phyloP scores from a whole-genome alignment of 2,329 filamentous ascomycete genomes.

The Cordyceps cateniannulata region DNA sequence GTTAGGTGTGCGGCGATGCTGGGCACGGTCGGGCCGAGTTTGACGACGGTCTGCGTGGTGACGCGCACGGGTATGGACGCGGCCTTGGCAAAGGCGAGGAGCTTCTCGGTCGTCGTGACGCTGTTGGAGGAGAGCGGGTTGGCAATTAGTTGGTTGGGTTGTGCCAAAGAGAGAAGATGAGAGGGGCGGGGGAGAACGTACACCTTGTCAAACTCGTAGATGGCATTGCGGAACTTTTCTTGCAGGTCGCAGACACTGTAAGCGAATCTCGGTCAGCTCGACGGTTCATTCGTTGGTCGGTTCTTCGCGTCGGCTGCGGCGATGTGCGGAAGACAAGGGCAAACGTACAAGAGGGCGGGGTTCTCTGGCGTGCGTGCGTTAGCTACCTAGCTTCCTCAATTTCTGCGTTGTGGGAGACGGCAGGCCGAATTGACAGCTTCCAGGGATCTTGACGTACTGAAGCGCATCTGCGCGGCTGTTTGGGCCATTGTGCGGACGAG shows the following conservation, averaged over 20 bases:
- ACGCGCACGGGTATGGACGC: slow-evolving; percentile 73
- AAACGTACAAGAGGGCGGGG: slow-evolving; percentile 43
- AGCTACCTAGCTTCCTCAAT: neutral
- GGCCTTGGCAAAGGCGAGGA: slow-evolving; percentile 57
- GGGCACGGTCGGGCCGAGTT: slow-evolving; percentile 72
- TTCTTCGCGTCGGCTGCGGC: neutral
- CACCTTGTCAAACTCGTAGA: slow-evolving; percentile 81
- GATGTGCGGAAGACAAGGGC: too few relatives aligned
- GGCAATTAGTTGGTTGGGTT: too few relatives aligned
- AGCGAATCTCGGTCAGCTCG: neutral
- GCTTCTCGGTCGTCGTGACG: slow-evolving; percentile 60
- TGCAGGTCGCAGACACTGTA: slow-evolving; percentile 86
- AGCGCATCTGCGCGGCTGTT: slow-evolving; percentile 22
- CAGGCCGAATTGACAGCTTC: neutral
- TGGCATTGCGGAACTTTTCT: slow-evolving; percentile 80
- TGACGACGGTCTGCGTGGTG: slow-evolving; percentile 76
- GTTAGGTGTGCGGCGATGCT: slow-evolving; percentile 56
- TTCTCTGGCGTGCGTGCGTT: slow-evolving; percentile 30
- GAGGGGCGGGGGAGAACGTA: slow-evolving; percentile 29
- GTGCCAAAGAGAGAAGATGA: too few relatives aligned
- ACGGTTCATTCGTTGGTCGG: too few relatives aligned
- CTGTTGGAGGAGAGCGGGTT: slow-evolving; percentile 29
- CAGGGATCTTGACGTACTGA: slow-evolving; percentile 23
- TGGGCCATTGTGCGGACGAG: slow-evolving; percentile 15
- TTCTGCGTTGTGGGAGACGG: neutral